Percentiles rank a stretch among this genome's conserved stretches.
Evolutionary conservation across 257 asterid species (phyloP).

Genomic region (Paulownia fortunei): DNA sequence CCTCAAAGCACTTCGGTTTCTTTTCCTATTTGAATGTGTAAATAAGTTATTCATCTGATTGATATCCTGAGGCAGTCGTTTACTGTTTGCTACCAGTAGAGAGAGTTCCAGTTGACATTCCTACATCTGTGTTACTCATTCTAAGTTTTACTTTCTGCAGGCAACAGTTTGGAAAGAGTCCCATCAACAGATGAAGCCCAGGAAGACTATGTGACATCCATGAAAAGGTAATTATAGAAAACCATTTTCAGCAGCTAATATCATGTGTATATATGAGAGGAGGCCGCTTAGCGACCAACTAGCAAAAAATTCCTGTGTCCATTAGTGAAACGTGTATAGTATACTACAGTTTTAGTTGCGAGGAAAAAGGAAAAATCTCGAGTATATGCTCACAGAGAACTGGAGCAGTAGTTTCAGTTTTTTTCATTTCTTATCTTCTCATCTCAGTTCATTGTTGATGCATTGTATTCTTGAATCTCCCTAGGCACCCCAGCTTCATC

Average conservation of each 20-base stretch:
- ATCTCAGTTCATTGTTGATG: too few species aligned
- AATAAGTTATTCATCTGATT: not conserved
- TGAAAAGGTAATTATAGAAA: slow-evolving; percentile 13
- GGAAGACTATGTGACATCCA: slow-evolving; percentile 20
- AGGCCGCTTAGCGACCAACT: not conserved
- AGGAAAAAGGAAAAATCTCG: not conserved
- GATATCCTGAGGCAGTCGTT: slow-evolving; percentile 11
- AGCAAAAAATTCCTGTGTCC: too few species aligned
- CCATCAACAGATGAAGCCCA: not conserved
- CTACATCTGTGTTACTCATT: too few species aligned
- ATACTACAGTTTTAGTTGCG: not conserved
- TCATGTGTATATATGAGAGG: not conserved
- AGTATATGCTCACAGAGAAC: not conserved
- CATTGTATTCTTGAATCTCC: not conserved
- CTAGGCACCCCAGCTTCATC: too few species aligned
- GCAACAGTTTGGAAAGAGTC: slow-evolving; percentile 21
- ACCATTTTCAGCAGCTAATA: slow-evolving; percentile 7
- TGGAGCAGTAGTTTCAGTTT: too few species aligned
- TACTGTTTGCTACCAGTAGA: too few species aligned
- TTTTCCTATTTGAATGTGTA: slow-evolving; percentile 1
- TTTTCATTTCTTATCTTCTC: too few species aligned
- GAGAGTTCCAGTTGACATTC: too few species aligned
- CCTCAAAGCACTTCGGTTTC: not conserved
- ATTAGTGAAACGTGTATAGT: not conserved
- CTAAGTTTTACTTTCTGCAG: not conserved